Base-by-base conservation (phyloP, 495 filamentous ascomycete genomes). In the Acidiella bohemica region DNA sequence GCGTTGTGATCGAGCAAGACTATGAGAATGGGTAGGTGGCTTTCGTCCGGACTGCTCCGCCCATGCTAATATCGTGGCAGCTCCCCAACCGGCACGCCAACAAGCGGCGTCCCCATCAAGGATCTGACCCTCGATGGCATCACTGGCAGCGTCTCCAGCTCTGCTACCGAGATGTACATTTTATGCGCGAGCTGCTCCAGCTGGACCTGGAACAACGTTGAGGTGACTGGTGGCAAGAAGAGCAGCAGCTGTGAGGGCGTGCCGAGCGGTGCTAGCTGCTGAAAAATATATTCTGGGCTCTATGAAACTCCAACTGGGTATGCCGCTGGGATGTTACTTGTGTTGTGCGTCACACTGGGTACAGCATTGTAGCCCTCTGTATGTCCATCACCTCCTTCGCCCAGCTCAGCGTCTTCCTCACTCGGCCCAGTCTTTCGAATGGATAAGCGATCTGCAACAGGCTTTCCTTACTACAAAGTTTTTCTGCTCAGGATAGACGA, bases 1-100 rank as follows among this genome's bases (percentile, higher is more conserved):
- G 76, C 34, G 71, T 82, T 34, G 63, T 77, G 43, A 72, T 82
- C 32, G 59, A 81, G 59, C 78, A 82, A 58, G 75, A 80, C 55
- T 82, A 81, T 50, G 57, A 72, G 61, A 76, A 76, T 44, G 76
- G 75, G 25, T 61, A 59, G 28, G 41, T 28, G 9, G n/a, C n/a
- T n/a, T n/a, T n/a, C n/a, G n/a, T n/a, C n/a, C n/a, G n/a, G n/a
- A n/a, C n/a, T n/a, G n/a, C n/a, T n/a, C n/a, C n/a, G n/a, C n/a
- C 9, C 8, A 10, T 9, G 17, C 32, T 6, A 9, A 9, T 36
- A 9, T 18, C 16, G 9, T 18, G 10, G 8, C 19, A 44, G 37
- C 39, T 28, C 12, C 47, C 73, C 67, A 2, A 76, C 69, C 19
- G 75, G 74, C n/a, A 70, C 40, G 3, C 70, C 76, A 13, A 77